A percentile compares a stretch with the other conserved stretches of the same genome.
phyloP scores from a whole-genome alignment of 306 rosid species.

The Cyclanthera cordifolia region DNA sequence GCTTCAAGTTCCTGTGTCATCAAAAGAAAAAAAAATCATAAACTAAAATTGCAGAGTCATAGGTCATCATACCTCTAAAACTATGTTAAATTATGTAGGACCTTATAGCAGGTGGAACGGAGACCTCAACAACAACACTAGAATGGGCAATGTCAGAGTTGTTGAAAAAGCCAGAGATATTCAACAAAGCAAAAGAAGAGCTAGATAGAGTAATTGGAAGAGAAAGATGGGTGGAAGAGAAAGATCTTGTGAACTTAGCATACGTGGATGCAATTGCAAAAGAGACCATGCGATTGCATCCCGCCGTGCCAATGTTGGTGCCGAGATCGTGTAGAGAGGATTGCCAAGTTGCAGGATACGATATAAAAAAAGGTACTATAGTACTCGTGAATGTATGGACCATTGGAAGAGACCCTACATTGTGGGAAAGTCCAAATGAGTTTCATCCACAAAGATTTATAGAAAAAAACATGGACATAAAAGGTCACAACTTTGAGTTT shows the following conservation, averaged over 20 bases:
- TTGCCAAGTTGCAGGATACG: constrained; percentile 37
- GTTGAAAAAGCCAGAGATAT: constrained; percentile 40
- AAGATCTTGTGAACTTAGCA: constrained; percentile 46
- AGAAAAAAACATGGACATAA: constrained; percentile 41
- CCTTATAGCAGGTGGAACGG: constrained; percentile 69
- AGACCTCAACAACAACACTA: constrained; percentile 51
- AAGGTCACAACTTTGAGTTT: constrained; percentile 61
- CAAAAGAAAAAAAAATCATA: too few species aligned
- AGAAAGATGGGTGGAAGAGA: constrained; percentile 79
- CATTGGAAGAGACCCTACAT: constrained; percentile 46
- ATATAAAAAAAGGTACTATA: constrained; percentile 55
- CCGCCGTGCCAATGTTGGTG: constrained; percentile 67
- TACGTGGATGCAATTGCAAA: constrained; percentile 41
- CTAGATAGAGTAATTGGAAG: constrained; percentile 55
- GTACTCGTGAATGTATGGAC: constrained; percentile 42
- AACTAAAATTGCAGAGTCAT: too few species aligned
- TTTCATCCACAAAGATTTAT: constrained; percentile 60
- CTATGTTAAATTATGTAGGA: constrained; percentile 26
- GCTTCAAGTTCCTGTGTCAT: too few species aligned
- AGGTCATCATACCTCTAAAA: too few species aligned
- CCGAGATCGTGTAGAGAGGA: constrained; percentile 46
- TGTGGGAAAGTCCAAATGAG: constrained; percentile 61
- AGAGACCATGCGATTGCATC: constrained; percentile 75
- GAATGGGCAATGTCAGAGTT: constrained; percentile 78
- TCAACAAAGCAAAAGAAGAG: constrained; percentile 50